phyloP scores from a whole-genome alignment of 1,139 yeast species.

The Meyerozyma elateridarum region DNA sequence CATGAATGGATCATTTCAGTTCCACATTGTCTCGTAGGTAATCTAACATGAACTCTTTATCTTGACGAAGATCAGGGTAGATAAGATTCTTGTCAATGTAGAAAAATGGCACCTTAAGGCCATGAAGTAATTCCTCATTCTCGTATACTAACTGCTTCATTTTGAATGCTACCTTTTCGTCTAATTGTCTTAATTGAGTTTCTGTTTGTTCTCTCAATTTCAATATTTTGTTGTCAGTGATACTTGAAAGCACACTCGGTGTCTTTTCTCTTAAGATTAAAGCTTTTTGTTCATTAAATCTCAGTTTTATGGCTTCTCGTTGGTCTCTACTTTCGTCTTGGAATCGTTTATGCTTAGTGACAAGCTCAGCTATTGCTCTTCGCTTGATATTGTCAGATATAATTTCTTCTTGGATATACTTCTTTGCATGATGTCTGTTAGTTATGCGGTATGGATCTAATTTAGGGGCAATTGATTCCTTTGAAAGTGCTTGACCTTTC shows the following conservation, averaged over 20 bases:
- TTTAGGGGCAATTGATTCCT: background rate
- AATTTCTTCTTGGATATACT: conserved; percentile 11
- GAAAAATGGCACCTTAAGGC: conserved; percentile 24
- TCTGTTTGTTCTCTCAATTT: conserved; percentile 8
- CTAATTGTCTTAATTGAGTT: conserved; percentile 14
- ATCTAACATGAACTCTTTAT: conserved; percentile 20
- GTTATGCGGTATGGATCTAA: conserved; percentile 17
- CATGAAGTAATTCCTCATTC: conserved; percentile 13
- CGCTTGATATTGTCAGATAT: conserved; percentile 6
- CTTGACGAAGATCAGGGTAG: conserved; percentile 22
- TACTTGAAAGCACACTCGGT: conserved; percentile 4
- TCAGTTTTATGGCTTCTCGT: conserved; percentile 12
- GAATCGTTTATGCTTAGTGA: conserved; percentile 15
- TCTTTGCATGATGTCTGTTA: conserved; percentile 19
- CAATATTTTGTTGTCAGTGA: conserved; percentile 8
- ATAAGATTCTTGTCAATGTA: conserved; percentile 15
- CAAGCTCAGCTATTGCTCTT: conserved; percentile 5
- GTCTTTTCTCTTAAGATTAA: conserved; percentile 5
- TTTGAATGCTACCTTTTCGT: conserved; percentile 14
- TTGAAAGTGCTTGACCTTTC: background rate
- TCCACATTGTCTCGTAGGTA: conserved; percentile 8
- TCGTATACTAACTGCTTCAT: conserved; percentile 17
- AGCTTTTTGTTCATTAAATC: conserved; percentile 9
- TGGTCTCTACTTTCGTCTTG: conserved; percentile 16
- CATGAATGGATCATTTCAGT: conserved; percentile 15